Evolutionary conservation across 176 grass and related monocot genomes (phyloP), one percentile per base, ranked within the genome.

Genomic region (Elymus sibiricus): DNA sequence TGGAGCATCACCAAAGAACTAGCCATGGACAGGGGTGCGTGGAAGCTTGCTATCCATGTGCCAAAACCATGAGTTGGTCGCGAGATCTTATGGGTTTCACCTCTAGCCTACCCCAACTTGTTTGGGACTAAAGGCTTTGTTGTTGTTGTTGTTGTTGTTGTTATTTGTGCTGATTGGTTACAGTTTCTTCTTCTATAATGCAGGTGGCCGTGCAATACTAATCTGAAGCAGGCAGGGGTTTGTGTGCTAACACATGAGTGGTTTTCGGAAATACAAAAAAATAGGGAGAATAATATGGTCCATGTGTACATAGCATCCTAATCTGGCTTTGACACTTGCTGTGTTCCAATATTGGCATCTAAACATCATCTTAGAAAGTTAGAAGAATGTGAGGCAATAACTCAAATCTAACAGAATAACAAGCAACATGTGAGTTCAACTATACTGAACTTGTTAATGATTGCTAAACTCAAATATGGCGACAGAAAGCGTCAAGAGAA

Each of bases 401-500:
- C 0, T 58, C 19, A 58, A 58, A 58, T 58, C 21, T n/a, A 22
- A 58, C 53, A 21, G 21, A 58, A 58, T 58, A 22, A 58, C 21
- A 58, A 58, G 53, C 53, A 58, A 22, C 53, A 22, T 22, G 19
- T 58, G 19, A 58, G 53, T 58, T 58, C 7, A 22, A 22, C 19
- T 58, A 58, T 58, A 8, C 53, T 58, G 53, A 58, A 58, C 53
- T 22, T 22, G 3, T 31, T 79, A 53, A 38, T 38, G 43, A 59
- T 38, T 59, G 27, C 61, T 76, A 85, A 80, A 75, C 26, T 69
- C 14, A 86, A 77, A 80, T 31, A 76, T 35, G 56, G 26, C 5
- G 25, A 68, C 13, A 27, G 22, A 5, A 37, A 70, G 19, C 34
- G 56, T 51, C 81, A 34, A 19, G 21, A 83, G 16, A 83, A 74